These are phyloP conservation scores for Annulohypoxylon maeteangense DNA, from an alignment of 495 filamentous ascomycete species.

Conservation along the genomic window DNA sequence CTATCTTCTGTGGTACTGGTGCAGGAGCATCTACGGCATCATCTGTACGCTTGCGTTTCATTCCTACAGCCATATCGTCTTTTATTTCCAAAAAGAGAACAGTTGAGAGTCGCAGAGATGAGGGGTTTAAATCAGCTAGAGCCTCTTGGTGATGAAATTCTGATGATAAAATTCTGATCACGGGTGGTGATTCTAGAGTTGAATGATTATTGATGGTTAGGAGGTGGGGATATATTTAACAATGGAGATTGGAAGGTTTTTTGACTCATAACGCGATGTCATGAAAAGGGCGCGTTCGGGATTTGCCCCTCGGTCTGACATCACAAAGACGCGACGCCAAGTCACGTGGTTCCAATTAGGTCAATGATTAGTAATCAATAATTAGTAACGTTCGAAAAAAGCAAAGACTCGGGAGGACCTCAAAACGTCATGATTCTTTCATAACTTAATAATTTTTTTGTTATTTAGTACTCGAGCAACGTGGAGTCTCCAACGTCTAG, in stretches of 20 bases:
- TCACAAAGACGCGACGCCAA: slow-evolving; percentile 30
- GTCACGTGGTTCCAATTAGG: slow-evolving; percentile 12
- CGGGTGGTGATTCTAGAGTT: not conserved
- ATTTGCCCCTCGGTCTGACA: slow-evolving; percentile 2
- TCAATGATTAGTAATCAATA: slow-evolving; percentile 1
- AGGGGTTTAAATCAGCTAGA: not conserved
- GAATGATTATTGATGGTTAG: not conserved
- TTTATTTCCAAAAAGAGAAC: not conserved
- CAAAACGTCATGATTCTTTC: too few species aligned
- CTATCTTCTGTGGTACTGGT: slow-evolving; percentile 4
- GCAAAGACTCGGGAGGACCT: too few species aligned
- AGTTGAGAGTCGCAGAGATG: not conserved
- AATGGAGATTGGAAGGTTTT: not conserved
- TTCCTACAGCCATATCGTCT: slow-evolving; percentile 31
- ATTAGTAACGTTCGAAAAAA: not conserved
- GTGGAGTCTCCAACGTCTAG: not conserved
- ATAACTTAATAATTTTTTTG: not conserved
- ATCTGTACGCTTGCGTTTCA: slow-evolving; percentile 38
- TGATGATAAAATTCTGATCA: not conserved
- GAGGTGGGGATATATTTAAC: not conserved
- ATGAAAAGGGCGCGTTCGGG: slow-evolving; percentile 32
- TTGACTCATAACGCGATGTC: slow-evolving; percentile 42
- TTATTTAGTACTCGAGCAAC: too few species aligned
- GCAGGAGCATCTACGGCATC: slow-evolving; percentile 5
- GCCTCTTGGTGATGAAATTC: too few species aligned